phyloP scores from a whole-genome alignment of 1,139 yeast species.

The Spencermartinsiella ligniputridi region DNA sequence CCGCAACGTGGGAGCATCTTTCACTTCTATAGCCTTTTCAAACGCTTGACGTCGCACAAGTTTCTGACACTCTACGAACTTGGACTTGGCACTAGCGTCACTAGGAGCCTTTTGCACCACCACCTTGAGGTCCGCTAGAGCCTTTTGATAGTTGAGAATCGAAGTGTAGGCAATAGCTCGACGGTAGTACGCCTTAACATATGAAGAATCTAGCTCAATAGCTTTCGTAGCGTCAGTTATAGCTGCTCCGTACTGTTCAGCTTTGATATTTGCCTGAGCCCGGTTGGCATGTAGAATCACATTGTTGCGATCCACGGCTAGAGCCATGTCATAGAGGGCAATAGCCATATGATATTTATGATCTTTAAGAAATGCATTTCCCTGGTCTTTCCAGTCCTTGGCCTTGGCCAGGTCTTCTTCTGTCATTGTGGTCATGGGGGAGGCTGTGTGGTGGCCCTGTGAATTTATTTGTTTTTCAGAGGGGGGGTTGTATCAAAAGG shows the following conservation, averaged over 20 bases:
- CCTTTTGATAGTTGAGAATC: constrained; percentile 67
- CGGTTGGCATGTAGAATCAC: constrained; percentile 80
- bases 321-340: constrained; percentile 71
- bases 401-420: not conserved
- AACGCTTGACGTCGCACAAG: constrained; percentile 73
- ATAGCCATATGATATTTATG: constrained; percentile 66
- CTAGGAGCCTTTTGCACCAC: constrained; percentile 63
- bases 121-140: constrained; percentile 62
- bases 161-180: constrained; percentile 83
- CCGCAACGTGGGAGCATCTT: constrained; percentile 44
- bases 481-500: too few relatives aligned
- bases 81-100: constrained; percentile 63
- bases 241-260: constrained; percentile 84
- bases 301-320: constrained; percentile 57
- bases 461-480: too few relatives aligned
- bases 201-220: constrained; percentile 58
- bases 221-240: constrained; percentile 73
- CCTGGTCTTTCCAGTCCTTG: constrained; percentile 50
- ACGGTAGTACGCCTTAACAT: constrained; percentile 74
- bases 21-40: constrained; percentile 81
- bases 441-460: too few relatives aligned
- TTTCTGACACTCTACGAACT: constrained; percentile 60
- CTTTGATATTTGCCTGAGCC: constrained; percentile 83
- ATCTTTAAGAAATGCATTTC: constrained; percentile 64
- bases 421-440: not conserved